Evolutionary conservation across 768 basidiomycete species (phyloP), one percentile per base, ranked within the genome.

Genomic region (Amanita subjunquillea): DNA sequence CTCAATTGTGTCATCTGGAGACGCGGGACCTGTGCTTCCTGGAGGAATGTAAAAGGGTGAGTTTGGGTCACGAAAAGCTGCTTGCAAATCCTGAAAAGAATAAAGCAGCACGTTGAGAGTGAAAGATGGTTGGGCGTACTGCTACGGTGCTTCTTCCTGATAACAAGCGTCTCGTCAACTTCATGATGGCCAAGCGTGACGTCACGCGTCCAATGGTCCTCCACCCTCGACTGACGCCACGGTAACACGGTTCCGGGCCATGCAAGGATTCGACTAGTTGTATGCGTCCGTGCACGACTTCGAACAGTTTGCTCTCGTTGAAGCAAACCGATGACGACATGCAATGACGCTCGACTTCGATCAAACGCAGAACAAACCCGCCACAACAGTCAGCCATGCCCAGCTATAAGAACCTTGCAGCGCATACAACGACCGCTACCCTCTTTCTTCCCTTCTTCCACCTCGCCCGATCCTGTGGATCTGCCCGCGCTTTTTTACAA

Each of bases 21-120:
- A 78, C 2, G 72, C 74, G 37, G 83, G 85, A 1, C 83, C 84
- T 55, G 66, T 63, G 10, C 74, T 69, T 6, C 83, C 82, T 25
- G 79, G 80, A 2, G 79, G 69, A 44, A 85, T 70, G 55, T 84
- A 71, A 58, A 76, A 86, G n/a, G 83, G 84, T 2, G 83, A 83
- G 0, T 70, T 67, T 2, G 82, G 81, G 56, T 86, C 78, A 30
- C 72, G 72, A 59, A 85, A 85, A 9, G 77, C 76, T 4, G 74
- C 75, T 60, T 74, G 80, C 6, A 86, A 72, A n/a, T 72, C 72
- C 84, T 86, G 58, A 6, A 40, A 30, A 25, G 4, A 8, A 8
- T 3, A 12, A 20, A 34, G 32, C 10, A 46, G n/a, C 25, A 38
- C n/a, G n/a, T 38, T 45, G 17, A 42, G 12, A 25, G 32, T 32